Evolutionary conservation across 2,329 filamentous ascomycete species (phyloP), one percentile per base, ranked within the genome.

Genomic region (Penicillium sp.): DNA sequence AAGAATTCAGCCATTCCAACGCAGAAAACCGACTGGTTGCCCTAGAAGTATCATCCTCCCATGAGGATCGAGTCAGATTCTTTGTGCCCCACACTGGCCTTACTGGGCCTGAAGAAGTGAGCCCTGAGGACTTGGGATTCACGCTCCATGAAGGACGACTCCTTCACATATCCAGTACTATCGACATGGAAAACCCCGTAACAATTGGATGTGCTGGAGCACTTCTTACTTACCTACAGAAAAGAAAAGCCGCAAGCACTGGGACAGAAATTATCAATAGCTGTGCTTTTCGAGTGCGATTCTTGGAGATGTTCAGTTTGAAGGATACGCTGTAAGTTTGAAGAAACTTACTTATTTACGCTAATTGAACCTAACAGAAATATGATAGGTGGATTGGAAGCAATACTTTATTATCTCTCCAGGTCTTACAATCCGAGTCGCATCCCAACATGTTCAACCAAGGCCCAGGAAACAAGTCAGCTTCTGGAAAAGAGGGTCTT

Each of bases 181-280:
- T 96, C 59, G 87, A 96, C 67, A 77, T 95, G 53, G 88, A 93
- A 3, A 93, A 89, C 65, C 79, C 75, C 6, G 71, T 90, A 13
- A 91, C 92, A 78, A 80, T 96, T 48, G 90, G 91, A 3, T 98
- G 95, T 74, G 90, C 89, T 26, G 92, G 93, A n/a, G 93, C 93
- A 26, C 77, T 98, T 2, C 76, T 98, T n/a, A 83, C 84, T 5
- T 91, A 96, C 62, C 74, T 97, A 25, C 86, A 91, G 65, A 86
- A 91, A 52, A 83, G 86, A 64, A 83, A 83, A 69, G 83, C 86
- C 39, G 81, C 84, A 3, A 82, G 85, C 35, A 88, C 86, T 66
- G 76, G 88, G 3, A 84, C 86, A 1, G 83, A 84, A 27, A 85
- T 89, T 58, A 75, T 79, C 14, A 79, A 80, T 29, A 80, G 81